Evolutionary conservation across 768 basidiomycete genomes (phyloP).

Genomic region (Pleurotus djamor): DNA sequence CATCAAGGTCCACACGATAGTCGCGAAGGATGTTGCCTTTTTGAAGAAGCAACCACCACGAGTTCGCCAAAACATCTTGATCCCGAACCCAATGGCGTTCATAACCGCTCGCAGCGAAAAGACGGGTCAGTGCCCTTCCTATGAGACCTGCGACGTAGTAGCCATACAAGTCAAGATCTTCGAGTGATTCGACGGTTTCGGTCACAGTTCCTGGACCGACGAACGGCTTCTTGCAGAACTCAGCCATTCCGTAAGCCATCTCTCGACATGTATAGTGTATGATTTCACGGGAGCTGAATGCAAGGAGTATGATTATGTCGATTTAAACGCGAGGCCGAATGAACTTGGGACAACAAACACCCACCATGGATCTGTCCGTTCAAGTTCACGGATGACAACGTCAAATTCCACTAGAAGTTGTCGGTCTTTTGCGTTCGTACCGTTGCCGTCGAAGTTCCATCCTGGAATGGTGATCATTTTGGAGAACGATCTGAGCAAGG

Average conservation of each 20-base stretch:
- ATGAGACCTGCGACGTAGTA: conserved; percentile 98
- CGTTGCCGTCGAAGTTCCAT: conserved; percentile 82
- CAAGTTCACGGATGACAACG: conserved; percentile 80
- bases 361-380: conserved; percentile 61
- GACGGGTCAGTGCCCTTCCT: conserved; percentile 88
- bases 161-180: conserved; percentile 96
- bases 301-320: not conserved
- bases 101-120: conserved; percentile 85
- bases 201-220: conserved; percentile 48
- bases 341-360: conserved; percentile 14
- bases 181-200: conserved; percentile 68
- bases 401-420: conserved; percentile 84
- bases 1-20: conserved; percentile 86
- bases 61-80: conserved; percentile 88
- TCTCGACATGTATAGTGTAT: conserved; percentile 82
- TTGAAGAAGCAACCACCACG: conserved; percentile 91
- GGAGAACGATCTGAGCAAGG: conserved; percentile 81
- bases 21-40: conserved; percentile 99
- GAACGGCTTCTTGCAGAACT: conserved; percentile 78
- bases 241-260: conserved; percentile 96
- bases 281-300: conserved; percentile 63
- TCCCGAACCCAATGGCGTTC: conserved; percentile 71
- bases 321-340: not conserved
- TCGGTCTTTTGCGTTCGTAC: conserved; percentile 87
- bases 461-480: conserved; percentile 75